Percentiles rank a stretch among this genome's conserved stretches.
These are phyloP conservation scores for Ceratocystis smalleyi DNA, from an alignment of 2,329 filamentous ascomycete genomes.

Conservation along the genomic window DNA sequence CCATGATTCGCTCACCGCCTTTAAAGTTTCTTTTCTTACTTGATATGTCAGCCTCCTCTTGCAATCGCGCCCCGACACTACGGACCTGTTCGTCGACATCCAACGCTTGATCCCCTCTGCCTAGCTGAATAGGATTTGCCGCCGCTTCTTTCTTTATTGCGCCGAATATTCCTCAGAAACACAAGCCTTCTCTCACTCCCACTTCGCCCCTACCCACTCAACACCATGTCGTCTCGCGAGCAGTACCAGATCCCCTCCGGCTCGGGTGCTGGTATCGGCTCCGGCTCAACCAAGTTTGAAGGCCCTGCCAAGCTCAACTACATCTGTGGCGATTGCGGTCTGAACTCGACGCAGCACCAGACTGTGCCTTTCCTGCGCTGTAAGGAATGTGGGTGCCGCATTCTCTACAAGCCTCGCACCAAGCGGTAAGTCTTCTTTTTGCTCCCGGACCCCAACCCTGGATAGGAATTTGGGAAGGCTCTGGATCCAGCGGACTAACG, in stretches of 20 bases:
- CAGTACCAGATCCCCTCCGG: conserved; percentile 57
- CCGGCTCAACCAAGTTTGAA: conserved; percentile 25
- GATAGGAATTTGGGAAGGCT: background rate
- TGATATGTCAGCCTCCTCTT: background rate
- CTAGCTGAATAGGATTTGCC: background rate
- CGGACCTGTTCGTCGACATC: background rate
- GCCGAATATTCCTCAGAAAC: background rate
- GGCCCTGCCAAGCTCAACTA: conserved; percentile 29
- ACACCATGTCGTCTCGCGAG: conserved; percentile 47
- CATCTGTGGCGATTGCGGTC: conserved; percentile 32
- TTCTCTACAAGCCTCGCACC: conserved; percentile 94
- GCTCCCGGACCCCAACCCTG: background rate
- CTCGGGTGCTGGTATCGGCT: conserved; percentile 28
- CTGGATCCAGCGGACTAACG: conserved; percentile 11
- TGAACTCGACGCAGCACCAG: conserved; percentile 33
- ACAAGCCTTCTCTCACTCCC: background rate
- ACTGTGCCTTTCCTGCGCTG: conserved; percentile 85
- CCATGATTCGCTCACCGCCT: background rate
- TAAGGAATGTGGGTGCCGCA: conserved; percentile 84
- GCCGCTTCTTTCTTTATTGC: too few relatives aligned
- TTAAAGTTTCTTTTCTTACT: background rate
- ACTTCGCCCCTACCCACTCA: background rate
- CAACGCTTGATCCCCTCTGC: background rate
- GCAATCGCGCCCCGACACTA: background rate
- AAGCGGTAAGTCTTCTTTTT: conserved; percentile 54